Evolutionary conservation across 768 basidiomycete genomes (phyloP), one percentile per base, ranked within the genome.

Genomic region (Tylopilus subfusipes): DNA sequence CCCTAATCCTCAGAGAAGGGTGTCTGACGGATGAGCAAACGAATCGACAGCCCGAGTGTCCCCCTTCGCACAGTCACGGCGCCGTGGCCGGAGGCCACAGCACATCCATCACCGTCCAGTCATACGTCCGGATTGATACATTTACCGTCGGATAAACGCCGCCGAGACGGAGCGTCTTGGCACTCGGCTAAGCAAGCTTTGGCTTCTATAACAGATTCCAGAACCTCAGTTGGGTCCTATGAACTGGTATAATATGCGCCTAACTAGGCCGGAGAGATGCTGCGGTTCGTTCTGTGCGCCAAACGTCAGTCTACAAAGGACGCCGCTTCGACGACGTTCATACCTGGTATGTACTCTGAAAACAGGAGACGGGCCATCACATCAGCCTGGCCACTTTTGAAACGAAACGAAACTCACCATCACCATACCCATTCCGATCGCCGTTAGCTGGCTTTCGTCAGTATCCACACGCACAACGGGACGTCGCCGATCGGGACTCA

Each of bases 361-460:
- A 62, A 61, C 11, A 29, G 33, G 33, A 31, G 16, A 22, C 29
- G 13, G n/a, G 5, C 1, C 29, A 43, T 50, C 30, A 57, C 29
- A 47, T 64, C 45, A 64, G 61, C 21, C 18, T 43, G 33, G 19
- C 25, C 25, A 22, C 50, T 30, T 43, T 50, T 10, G 4, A 29
- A 44, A 12, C 27, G 49, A 52, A 51, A 36, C 21, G 55, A 43
- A 22, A 72, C 83, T 53, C 57, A 84, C 86, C 90, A 93, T 88
- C 36, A 95, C 89, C 91, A 97, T 90, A 7, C 85, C 86, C 88
- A 94, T 92, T 12, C 87, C 93, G 53, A 88, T 76, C 3, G 86
- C 84, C 9, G 84, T 83, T 43, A 89, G 68, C 79, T 81, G 42
- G 5, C 2, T 13, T 25, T 24, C 25, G 42, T 65, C 33, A 67